Evolutionary conservation across 2,329 filamentous ascomycete species (phyloP).

Genomic region (Sphaerulina vaccinii): DNA sequence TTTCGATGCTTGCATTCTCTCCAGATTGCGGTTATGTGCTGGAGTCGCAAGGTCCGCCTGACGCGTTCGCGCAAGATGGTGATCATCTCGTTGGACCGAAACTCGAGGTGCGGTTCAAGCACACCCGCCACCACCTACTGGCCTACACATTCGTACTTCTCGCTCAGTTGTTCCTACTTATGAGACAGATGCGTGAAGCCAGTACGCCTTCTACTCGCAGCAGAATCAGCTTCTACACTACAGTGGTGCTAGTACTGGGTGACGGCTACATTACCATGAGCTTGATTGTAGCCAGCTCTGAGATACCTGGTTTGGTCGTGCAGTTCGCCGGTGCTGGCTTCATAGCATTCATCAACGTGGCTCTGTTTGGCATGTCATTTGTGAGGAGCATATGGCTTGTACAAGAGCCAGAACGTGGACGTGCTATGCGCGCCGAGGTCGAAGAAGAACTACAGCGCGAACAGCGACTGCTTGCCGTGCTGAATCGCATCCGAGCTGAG

Average conservation of each 20-base stretch:
- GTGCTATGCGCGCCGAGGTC: constrained; percentile 45
- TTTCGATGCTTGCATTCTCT: constrained; percentile 62
- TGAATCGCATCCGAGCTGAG: constrained; percentile 29
- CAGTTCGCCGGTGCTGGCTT: constrained; percentile 58
- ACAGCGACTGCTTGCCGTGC: constrained; percentile 24
- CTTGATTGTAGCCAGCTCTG: constrained; percentile 56
- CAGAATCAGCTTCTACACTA: constrained; percentile 63
- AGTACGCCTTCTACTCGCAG: constrained; percentile 64
- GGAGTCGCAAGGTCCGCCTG: constrained; percentile 59
- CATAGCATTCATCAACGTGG: constrained; percentile 59
- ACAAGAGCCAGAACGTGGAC: constrained; percentile 53
- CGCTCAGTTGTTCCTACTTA: constrained; percentile 56
- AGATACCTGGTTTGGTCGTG: constrained; percentile 56
- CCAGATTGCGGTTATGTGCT: constrained; percentile 67
- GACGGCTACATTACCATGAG: constrained; percentile 59
- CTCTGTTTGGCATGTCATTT: constrained; percentile 64
- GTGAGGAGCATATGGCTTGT: constrained; percentile 67
- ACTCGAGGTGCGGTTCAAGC: constrained; percentile 51
- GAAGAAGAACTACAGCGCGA: constrained; percentile 34
- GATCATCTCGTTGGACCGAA: constrained; percentile 59
- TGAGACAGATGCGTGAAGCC: constrained; percentile 63
- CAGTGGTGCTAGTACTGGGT: constrained; percentile 60
- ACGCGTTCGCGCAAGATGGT: constrained; percentile 51
- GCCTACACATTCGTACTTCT: constrained; percentile 51
- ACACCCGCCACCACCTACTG: constrained; percentile 53